Percentiles rank a stretch among this genome's conserved stretches.
These are phyloP conservation scores for Colletotrichum limetticola DNA, from an alignment of 2,329 filamentous ascomycete species.

Conservation along the genomic window DNA sequence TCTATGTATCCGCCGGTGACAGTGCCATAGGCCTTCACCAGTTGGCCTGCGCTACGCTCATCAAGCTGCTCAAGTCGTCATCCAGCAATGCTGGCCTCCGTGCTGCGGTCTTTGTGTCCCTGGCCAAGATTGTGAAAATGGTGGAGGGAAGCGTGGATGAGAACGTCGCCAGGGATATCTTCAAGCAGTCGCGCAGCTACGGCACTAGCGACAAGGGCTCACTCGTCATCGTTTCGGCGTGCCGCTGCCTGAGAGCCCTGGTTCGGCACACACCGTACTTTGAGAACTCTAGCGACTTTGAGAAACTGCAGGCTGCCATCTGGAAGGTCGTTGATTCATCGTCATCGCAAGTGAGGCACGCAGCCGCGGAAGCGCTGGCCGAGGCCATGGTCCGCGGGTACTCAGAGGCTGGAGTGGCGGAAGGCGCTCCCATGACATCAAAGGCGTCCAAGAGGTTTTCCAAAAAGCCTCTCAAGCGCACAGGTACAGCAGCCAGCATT, in stretches of 20 bases:
- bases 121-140: slow-evolving; percentile 81
- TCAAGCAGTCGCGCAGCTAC: slow-evolving; percentile 87
- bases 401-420: slow-evolving; percentile 65
- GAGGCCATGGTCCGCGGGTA: slow-evolving; percentile 86
- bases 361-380: slow-evolving; percentile 86
- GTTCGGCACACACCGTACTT: slow-evolving; percentile 82
- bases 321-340: slow-evolving; percentile 89
- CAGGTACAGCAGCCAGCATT: slow-evolving; percentile 68
- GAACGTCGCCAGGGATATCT: slow-evolving; percentile 84
- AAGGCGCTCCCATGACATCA: slow-evolving; percentile 57
- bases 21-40: slow-evolving; percentile 88
- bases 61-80: slow-evolving; percentile 84
- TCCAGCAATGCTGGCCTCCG: slow-evolving; percentile 85
- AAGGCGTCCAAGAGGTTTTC: slow-evolving; percentile 77
- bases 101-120: slow-evolving; percentile 78
- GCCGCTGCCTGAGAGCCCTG: slow-evolving; percentile 80
- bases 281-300: slow-evolving; percentile 89
- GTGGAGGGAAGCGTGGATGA: slow-evolving; percentile 85
- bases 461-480: slow-evolving; percentile 65
- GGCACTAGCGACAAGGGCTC: slow-evolving; percentile 84
- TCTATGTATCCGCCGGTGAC: slow-evolving; percentile 93
- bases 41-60: slow-evolving; percentile 74
- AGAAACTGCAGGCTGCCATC: slow-evolving; percentile 82
- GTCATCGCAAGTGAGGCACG: slow-evolving; percentile 80
- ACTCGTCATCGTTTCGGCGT: slow-evolving; percentile 82